Evolutionary conservation across 1,284 basidiomycete genomes (phyloP).

Genomic region (Cystobasidiaceae sp.): DNA sequence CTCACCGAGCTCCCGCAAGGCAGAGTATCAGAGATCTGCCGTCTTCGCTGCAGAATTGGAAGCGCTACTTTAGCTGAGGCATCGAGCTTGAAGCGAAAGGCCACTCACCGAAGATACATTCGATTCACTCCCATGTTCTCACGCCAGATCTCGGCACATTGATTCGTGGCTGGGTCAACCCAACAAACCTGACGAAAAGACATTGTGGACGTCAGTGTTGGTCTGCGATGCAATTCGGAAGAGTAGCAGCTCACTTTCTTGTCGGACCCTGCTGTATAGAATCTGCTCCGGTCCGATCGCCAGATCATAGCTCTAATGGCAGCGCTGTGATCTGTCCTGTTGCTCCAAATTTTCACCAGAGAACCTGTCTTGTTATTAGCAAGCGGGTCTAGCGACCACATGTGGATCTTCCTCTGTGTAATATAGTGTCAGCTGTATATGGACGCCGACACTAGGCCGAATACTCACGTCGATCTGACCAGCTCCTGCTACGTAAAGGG

Average conservation of each 20-base stretch:
- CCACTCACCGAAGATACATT: too few relatives aligned
- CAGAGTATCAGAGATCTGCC: constrained; percentile 3
- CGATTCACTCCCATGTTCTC: too few relatives aligned
- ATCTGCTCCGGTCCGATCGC: neutral
- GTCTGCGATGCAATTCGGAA: too few relatives aligned
- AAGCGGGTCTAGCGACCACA: neutral
- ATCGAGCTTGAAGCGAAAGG: too few relatives aligned
- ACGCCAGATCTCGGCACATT: too few relatives aligned
- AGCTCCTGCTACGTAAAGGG: neutral
- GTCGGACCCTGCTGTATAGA: constrained; percentile 11
- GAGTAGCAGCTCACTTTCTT: neutral
- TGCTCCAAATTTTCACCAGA: neutral
- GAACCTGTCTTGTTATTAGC: neutral
- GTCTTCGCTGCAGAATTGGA: neutral
- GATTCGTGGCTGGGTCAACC: too few relatives aligned
- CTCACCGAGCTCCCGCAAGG: constrained; percentile 4
- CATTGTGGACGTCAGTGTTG: too few relatives aligned
- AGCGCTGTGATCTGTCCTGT: neutral
- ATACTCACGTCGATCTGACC: constrained; percentile 1
- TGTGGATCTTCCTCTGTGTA: neutral
- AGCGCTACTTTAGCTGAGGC: too few relatives aligned
- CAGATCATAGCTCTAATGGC: neutral
- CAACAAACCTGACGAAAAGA: too few relatives aligned
- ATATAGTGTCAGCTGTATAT: neutral
- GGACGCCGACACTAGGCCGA: neutral